Conservation (phyloP, 2,329 filamentous ascomycete genomes). For the Colletotrichum incanum region DNA sequence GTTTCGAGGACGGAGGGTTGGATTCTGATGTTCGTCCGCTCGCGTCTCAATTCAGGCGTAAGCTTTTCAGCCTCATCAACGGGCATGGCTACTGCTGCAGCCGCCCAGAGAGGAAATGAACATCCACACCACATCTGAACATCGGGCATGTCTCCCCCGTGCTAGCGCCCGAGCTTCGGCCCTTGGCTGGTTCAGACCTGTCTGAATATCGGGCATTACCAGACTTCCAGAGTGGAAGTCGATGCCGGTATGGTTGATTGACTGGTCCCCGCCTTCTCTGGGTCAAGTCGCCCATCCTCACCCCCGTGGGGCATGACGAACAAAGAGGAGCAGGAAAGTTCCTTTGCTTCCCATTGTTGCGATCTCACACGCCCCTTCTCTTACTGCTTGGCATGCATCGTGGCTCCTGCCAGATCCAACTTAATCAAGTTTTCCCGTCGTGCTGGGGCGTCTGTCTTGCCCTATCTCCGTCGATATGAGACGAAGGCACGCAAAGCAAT, state of each 20-base stretch:
- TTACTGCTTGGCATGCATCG: conserved; percentile 5
- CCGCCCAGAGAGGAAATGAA: neutral
- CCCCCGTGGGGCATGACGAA: conserved; percentile 13
- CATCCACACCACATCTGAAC: conserved; percentile 18
- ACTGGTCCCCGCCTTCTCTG: neutral
- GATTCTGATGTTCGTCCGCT: neutral
- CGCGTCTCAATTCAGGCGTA: neutral
- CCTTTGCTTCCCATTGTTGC: neutral
- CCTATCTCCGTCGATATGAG: conserved; percentile 12
- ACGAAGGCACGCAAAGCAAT: conserved; percentile 7
- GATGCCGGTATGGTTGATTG: neutral
- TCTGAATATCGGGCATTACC: conserved; percentile 25
- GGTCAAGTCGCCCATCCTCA: no score
- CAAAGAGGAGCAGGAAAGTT: neutral
- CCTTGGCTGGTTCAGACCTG: conserved; percentile 26
- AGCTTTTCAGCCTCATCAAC: conserved; percentile 23
- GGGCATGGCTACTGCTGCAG: conserved; percentile 23
- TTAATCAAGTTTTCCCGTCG: conserved; percentile 32
- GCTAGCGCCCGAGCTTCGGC: conserved; percentile 34
- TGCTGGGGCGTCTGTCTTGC: conserved; percentile 20
- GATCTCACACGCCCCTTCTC: conserved; percentile 28
- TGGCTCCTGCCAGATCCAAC: conserved; percentile 41
- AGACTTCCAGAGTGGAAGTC: neutral
- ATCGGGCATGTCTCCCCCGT: conserved; percentile 28
- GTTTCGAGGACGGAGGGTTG: neutral